phyloP scores from a whole-genome alignment of 176 grass and related monocot genomes.

The Juncus effusus region DNA sequence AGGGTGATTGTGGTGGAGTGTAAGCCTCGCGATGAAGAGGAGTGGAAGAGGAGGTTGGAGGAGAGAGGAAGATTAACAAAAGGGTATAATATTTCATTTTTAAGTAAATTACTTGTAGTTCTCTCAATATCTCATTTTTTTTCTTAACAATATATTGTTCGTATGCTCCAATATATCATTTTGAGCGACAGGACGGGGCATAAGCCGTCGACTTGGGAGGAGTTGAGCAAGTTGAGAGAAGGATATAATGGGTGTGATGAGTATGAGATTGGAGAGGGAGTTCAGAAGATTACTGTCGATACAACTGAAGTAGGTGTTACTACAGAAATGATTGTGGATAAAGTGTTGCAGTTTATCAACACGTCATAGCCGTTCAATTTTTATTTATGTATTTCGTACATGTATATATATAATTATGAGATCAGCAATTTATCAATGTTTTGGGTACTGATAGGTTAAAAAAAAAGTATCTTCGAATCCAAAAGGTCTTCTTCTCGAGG shows the following conservation, averaged over 20 bases:
- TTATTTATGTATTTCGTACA: no score
- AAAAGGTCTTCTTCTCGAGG: no score
- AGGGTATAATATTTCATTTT: background rate
- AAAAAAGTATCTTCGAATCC: no score
- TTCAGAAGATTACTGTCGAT: slow-evolving; percentile 57
- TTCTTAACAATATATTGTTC: no score
- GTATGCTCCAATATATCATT: no score
- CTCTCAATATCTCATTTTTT: no score
- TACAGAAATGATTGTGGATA: slow-evolving; percentile 16
- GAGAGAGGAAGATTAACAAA: slow-evolving; percentile 27
- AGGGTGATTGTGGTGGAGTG: slow-evolving; percentile 68
- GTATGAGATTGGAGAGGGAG: slow-evolving; percentile 47
- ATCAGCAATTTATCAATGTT: no score
- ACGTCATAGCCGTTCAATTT: slow-evolving; percentile 9
- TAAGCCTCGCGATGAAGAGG: slow-evolving; percentile 30
- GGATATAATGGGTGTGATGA: slow-evolving; percentile 56
- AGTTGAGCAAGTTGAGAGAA: slow-evolving; percentile 53
- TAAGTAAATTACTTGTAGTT: no score
- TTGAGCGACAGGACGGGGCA: slow-evolving; percentile 37
- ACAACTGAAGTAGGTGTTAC: slow-evolving; percentile 32
- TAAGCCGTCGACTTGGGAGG: slow-evolving; percentile 65
- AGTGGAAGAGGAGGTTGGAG: slow-evolving; percentile 65
- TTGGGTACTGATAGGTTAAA: no score
- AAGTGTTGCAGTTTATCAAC: slow-evolving; percentile 47
- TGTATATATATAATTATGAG: no score